A percentile compares a stretch with the other conserved stretches of the same genome.
phyloP scores from a whole-genome alignment of 129 eudicot species.

The Flaveria robusta region DNA sequence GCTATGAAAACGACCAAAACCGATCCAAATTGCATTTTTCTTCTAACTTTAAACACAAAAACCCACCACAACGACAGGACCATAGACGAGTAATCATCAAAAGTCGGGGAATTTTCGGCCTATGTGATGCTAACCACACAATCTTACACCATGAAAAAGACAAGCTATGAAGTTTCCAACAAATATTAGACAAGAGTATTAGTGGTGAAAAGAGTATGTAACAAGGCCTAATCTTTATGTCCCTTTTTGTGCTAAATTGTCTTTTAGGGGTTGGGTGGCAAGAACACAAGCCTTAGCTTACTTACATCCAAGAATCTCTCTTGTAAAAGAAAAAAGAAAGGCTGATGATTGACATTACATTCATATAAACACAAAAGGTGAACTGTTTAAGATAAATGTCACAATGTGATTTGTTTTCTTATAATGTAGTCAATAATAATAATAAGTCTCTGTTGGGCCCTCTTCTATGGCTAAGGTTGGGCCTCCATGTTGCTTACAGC shows the following conservation, averaged over 20 bases:
- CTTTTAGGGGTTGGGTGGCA: conserved; percentile 2
- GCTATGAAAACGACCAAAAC: conserved; percentile 23
- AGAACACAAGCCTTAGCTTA: conserved; percentile 2
- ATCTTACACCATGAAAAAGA: conserved; percentile 60
- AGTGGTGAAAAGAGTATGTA: conserved; percentile 13
- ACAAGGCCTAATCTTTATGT: conserved; percentile 14
- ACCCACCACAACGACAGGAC: conserved; percentile 34
- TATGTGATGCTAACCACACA: conserved; percentile 29
- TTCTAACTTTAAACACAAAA: conserved; percentile 27
- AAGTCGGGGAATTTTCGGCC: conserved; percentile 13
- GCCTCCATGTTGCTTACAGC: neutral
- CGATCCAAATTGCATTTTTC: conserved; percentile 13
- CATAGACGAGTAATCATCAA: conserved; percentile 15
- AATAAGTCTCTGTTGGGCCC: conserved; percentile 6
- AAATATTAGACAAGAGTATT: conserved; percentile 46
- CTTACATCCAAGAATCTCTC: conserved; percentile 12
- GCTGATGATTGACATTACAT: conserved; percentile 25
- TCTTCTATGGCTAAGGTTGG: conserved; percentile 21
- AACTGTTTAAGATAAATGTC: conserved; percentile 16
- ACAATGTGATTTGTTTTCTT: conserved; percentile 3
- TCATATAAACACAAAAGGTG: conserved; percentile 30
- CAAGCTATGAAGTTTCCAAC: conserved; percentile 74
- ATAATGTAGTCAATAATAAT: neutral
- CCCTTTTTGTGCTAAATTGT: conserved; percentile 3
- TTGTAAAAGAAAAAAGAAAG: conserved; percentile 1